Evolutionary conservation across 768 basidiomycete genomes (phyloP), one percentile per base, ranked within the genome.

Genomic region (Agaricus sinodeliciosus): DNA sequence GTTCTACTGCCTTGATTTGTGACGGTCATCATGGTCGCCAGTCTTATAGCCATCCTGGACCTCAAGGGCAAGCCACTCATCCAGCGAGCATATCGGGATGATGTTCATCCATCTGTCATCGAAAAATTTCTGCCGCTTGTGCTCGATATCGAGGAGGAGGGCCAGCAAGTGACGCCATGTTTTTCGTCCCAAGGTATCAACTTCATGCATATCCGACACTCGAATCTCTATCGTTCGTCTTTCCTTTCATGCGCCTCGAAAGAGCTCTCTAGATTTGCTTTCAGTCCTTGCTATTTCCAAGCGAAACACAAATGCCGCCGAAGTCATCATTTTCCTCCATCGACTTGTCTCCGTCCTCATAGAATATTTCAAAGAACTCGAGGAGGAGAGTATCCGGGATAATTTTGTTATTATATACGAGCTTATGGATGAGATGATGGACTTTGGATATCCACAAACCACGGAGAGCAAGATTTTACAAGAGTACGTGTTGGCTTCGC

Each of bases 331-430:
- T 58, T 98, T 97, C 76, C 79, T 99, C 15, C 96, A 98, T 68
- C 85, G 94, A 41, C 78, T 99, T 51, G 87, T 85, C 0, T 82
- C 92, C 66, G 95, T 98, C 5, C 77, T 99, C 51, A 80, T 95
- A 49, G 96, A 98, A 65, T 99, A 99, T 77, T 99, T 99, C 78
- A 99, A 98, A 67, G 96, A 98, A 66, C 84, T 98, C 36, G 96
- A 99, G 66, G 96, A 98, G 64, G 96, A 99, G 74, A 94, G 92
- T 44, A 98, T 99, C 65, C 79, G 96, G 7, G 96, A 99, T 70
- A 99, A 99, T 65, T 99, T 99, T 65, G 96, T 99, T 37, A 96
- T 99, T 65, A 96, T 99, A 47, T 99, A 96, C 68, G 95, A 98
- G 66, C 81, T 98, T 49, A 80, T 99, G 75, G 95, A 98, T 63